A percentile compares a stretch with the other conserved stretches of the same genome.
Evolutionary conservation across 2,329 filamentous ascomycete species (phyloP).

Genomic region (Calonectria henricotiae): DNA sequence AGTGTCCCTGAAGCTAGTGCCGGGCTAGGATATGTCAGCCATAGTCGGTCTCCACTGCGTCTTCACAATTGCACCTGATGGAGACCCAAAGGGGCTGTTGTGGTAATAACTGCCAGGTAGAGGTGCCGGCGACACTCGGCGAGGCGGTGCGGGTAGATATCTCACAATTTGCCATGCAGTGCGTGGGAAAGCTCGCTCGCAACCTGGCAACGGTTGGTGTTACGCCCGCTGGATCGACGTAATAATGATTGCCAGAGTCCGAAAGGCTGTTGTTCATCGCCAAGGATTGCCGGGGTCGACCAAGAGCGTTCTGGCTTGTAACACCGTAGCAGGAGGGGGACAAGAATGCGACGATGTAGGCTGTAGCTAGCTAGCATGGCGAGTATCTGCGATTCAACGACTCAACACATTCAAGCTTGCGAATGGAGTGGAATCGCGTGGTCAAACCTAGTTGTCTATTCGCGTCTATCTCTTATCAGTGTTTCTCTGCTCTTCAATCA

Average conservation of each 20-base stretch:
- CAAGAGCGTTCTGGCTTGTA: conserved; percentile 7
- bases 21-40: conserved; percentile 1
- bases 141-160: conserved; percentile 17
- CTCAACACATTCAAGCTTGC: conserved; percentile 19
- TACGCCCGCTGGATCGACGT: conserved; percentile 22
- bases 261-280: conserved; percentile 26
- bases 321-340: background rate
- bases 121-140: conserved; percentile 15
- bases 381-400: background rate
- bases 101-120: background rate
- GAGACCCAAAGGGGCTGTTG: conserved; percentile 11
- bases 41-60: conserved; percentile 11
- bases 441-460: conserved; percentile 20
- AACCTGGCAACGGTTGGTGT: conserved; percentile 29
- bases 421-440: conserved; percentile 12
- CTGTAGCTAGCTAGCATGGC: background rate
- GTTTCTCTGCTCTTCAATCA: conserved; percentile 17
- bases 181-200: background rate
- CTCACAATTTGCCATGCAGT: conserved; percentile 8
- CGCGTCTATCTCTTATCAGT: conserved; percentile 32
- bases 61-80: conserved; percentile 13
- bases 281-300: conserved; percentile 25
- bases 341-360: conserved; percentile 5
- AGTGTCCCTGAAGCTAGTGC: conserved; percentile 26
- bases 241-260: conserved; percentile 9